Conservation (phyloP, 2,329 filamentous ascomycete species). For the Penicillium rolfsii region DNA sequence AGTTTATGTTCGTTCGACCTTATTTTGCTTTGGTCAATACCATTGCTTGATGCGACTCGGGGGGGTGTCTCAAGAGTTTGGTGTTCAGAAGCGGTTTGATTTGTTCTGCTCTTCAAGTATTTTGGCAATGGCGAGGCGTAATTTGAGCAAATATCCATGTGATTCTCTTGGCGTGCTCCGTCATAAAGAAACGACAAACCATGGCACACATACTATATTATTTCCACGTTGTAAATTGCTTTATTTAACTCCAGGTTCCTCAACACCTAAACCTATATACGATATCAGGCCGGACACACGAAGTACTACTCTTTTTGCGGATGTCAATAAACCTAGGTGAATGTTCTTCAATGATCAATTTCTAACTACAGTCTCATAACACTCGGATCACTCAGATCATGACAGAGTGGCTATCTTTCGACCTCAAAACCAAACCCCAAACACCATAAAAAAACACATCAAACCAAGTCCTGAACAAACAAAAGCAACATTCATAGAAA, state of each 20-base stretch:
- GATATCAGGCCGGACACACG: neutral
- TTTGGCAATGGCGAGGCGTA: constrained; percentile 37
- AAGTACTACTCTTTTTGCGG: neutral
- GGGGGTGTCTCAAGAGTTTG: constrained; percentile 23
- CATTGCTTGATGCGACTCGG: neutral
- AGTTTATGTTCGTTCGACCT: constrained; percentile 11
- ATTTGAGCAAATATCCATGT: constrained; percentile 27
- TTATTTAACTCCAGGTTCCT: neutral
- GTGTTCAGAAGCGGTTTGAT: constrained; percentile 37
- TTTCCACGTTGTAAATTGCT: neutral
- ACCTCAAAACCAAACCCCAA: constrained; percentile 8
- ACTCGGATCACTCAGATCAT: constrained; percentile 10
- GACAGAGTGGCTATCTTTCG: constrained; percentile 18
- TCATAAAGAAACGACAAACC: constrained; percentile 13
- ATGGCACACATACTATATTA: constrained; percentile 11
- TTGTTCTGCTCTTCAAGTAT: constrained; percentile 12
- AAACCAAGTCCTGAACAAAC: constrained; percentile 3
- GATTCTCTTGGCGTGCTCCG: constrained; percentile 15
- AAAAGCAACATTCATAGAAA: constrained; percentile 21
- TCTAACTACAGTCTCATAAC: constrained; percentile 5
- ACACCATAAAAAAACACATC: constrained; percentile 10
- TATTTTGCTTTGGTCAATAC: constrained; percentile 8
- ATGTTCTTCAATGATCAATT: neutral
- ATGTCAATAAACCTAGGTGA: neutral
- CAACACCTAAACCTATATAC: neutral